A percentile compares a stretch with the other conserved stretches of the same genome.
Conservation (phyloP, 441 rosid genomes). For the Arabidopsis hybrid region DNA sequence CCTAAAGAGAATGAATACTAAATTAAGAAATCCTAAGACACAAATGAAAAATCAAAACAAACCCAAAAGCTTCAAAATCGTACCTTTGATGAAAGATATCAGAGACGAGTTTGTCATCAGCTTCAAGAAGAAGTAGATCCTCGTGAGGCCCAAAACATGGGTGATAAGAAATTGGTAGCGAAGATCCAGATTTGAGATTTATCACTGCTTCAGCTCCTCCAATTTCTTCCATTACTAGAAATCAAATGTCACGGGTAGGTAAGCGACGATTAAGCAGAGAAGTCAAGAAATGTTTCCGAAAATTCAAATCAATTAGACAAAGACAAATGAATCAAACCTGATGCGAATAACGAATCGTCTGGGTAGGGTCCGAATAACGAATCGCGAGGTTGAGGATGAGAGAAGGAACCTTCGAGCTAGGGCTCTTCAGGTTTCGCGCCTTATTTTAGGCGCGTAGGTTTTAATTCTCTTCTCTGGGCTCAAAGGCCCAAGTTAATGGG, state of each 20-base stretch:
- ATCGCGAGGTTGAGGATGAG: constrained; percentile 4
- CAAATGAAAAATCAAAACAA: background rate
- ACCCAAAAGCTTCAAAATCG: background rate
- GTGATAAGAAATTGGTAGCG: constrained; percentile 69
- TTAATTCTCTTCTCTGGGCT: background rate
- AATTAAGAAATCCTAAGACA: background rate
- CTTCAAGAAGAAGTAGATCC: constrained; percentile 79
- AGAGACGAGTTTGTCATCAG: constrained; percentile 66
- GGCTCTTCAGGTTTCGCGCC: constrained; percentile 36
- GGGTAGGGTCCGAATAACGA: background rate
- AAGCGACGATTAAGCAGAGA: background rate
- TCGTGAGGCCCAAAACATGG: constrained; percentile 70
- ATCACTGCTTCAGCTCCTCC: constrained; percentile 67
- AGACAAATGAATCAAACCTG: background rate
- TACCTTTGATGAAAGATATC: constrained; percentile 72
- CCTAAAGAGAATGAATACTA: constrained; percentile 41
- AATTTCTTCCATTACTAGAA: constrained; percentile 34
- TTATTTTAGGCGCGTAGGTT: constrained; percentile 23
- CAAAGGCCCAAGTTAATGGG: background rate
- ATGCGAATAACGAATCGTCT: background rate
- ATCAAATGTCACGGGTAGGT: background rate
- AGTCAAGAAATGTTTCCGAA: background rate
- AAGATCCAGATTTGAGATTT: constrained; percentile 58
- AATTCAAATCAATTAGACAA: background rate
- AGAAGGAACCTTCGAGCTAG: constrained; percentile 16